phyloP scores from a whole-genome alignment of 768 basidiomycete genomes.

The Inosperma sp. region DNA sequence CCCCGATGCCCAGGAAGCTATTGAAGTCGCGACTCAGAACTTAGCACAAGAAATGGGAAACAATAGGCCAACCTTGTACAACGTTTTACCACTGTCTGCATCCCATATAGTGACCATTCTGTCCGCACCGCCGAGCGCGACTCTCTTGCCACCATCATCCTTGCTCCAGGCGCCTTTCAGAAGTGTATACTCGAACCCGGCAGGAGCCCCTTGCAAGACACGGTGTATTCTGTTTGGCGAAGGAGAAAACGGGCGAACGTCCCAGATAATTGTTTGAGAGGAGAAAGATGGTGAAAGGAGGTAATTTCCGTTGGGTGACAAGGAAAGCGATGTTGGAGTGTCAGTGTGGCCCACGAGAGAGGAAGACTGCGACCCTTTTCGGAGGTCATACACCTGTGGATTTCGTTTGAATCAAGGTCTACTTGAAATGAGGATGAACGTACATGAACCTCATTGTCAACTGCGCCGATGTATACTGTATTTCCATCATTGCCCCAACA shows the following conservation, averaged over 20 bases:
- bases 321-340: constrained; percentile 87
- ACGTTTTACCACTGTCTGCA: constrained; percentile 66
- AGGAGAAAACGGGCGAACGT: constrained; percentile 91
- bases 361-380: constrained; percentile 79
- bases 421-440: constrained; percentile 30
- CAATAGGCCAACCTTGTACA: constrained; percentile 64
- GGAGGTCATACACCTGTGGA: constrained; percentile 78
- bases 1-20: constrained; percentile 96
- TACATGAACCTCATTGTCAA: constrained; percentile 97
- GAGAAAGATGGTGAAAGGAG: constrained; percentile 90
- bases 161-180: constrained; percentile 85
- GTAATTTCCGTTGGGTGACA: constrained; percentile 85
- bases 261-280: constrained; percentile 84
- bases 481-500: constrained; percentile 91
- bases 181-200: constrained; percentile 89
- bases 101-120: constrained; percentile 86
- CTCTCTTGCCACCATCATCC: constrained; percentile 75
- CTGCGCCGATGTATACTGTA: constrained; percentile 82
- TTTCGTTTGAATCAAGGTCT: not conserved
- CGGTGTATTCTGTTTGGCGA: constrained; percentile 79
- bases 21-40: not conserved
- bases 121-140: constrained; percentile 88
- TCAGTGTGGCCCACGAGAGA: constrained; percentile 82
- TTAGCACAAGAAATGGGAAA: not conserved
- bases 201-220: constrained; percentile 75